Base-by-base conservation (phyloP, 2,329 filamentous ascomycete genomes). In the Penicillium sp. region DNA sequence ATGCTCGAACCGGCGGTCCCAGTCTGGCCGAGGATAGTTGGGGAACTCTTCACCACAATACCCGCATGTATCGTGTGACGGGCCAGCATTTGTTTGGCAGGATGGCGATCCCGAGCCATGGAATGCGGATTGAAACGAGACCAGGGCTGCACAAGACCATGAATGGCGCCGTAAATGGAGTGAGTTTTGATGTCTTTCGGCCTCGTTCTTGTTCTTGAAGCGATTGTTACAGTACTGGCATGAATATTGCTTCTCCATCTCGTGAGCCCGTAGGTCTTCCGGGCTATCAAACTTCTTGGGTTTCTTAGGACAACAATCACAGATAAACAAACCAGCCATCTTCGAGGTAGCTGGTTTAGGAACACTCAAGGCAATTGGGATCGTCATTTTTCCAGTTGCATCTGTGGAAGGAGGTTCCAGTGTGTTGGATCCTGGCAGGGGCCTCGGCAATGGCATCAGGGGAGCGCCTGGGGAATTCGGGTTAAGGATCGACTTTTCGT, bases 131-230 rank as follows among this genome's bases (percentile, higher is more conserved):
- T 91, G 85, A 67, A 86, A 91, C 55, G 85, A 85, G 19, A 80
- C 73, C 23, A 99, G 84, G 1, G 92, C 91, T 28, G 92, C 92
- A 73, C 94, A 99, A 10, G 93, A 97, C 94, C 94, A 99, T 45
- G 92, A 97, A 76, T 97, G 92, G 21, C 89, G 87, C 29, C 93
- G 87, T 8, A 97, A 83, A 73, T 97, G 93, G 10, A 97, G 84
- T 13, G 92, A 96, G 68, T 97, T 97, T 69, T 96, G 92, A 71
- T 97, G 93, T 28, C 94, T 86, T 74, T 97, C 93, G 2, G 92
- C 92, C 77, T 97, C 94, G 67, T 97, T 97, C 77, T 97, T 97
- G 78, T 97, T 97, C 77, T 97, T 97, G 80, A 97, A 97, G 10
- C 93, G 87, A 71, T 97, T 97, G 37, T 89, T 89, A 73, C 93